Conservation (phyloP, 2,329 filamentous ascomycete species). For the Hymenoscyphus infarciens region DNA sequence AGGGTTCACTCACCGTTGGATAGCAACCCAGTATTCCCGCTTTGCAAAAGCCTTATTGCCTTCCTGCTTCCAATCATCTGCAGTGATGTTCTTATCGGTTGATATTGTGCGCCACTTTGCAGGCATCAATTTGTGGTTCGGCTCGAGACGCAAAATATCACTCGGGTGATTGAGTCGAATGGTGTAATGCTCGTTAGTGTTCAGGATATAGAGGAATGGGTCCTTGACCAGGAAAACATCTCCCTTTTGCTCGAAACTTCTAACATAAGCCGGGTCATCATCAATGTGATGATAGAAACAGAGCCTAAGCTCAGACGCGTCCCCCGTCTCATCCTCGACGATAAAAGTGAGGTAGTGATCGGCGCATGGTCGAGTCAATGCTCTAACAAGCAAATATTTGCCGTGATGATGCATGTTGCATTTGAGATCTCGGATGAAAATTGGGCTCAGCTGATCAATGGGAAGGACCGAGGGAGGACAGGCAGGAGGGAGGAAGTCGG, state of each 20-base stretch:
- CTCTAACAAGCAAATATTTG: slow-evolving; percentile 35
- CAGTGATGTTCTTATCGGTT: neutral
- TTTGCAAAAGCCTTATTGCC: slow-evolving; percentile 22
- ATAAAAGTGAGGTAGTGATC: slow-evolving; percentile 36
- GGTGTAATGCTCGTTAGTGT: slow-evolving; percentile 35
- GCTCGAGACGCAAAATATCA: neutral
- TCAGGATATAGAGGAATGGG: slow-evolving; percentile 6
- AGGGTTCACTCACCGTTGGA: neutral
- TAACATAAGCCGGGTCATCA: neutral
- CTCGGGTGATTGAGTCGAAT: slow-evolving; percentile 28
- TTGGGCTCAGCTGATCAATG: slow-evolving; percentile 25
- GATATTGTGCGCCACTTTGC: neutral
- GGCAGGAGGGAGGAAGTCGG: neutral
- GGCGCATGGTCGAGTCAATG: slow-evolving; percentile 32
- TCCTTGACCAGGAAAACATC: slow-evolving; percentile 9
- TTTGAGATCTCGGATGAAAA: slow-evolving; percentile 34
- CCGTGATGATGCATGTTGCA: slow-evolving; percentile 42
- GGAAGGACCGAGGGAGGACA: slow-evolving; percentile 9
- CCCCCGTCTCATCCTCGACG: slow-evolving; percentile 19
- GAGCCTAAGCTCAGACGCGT: slow-evolving; percentile 40
- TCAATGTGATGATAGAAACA: slow-evolving; percentile 37
- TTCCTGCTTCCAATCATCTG: slow-evolving; percentile 1
- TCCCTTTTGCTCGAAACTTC: neutral
- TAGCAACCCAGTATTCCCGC: neutral
- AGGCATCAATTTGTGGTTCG: neutral